phyloP scores from a whole-genome alignment of 176 grass and related monocot species.

The Lolium perenne region DNA sequence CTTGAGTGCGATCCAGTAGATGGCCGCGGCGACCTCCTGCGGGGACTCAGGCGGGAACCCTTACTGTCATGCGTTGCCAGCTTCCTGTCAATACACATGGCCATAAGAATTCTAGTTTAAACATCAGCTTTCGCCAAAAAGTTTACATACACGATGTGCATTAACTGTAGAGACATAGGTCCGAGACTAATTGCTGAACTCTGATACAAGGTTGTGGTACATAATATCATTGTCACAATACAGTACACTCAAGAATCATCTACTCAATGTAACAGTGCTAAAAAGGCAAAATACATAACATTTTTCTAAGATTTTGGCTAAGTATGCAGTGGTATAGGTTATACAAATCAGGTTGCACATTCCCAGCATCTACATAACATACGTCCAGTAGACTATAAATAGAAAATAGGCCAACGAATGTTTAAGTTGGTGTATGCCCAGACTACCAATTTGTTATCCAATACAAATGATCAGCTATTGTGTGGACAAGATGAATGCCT shows the following conservation, averaged over 20 bases:
- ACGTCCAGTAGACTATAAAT: neutral
- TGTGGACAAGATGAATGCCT: neutral
- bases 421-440: neutral
- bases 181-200: neutral
- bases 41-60: neutral
- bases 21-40: neutral
- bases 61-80: neutral
- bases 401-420: too few relatives aligned
- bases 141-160: neutral
- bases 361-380: neutral
- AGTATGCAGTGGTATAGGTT: neutral
- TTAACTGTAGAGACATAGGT: neutral
- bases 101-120: neutral
- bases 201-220: neutral
- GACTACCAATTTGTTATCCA: neutral
- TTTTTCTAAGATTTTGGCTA: neutral
- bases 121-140: neutral
- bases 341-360: neutral
- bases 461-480: constrained; percentile 6
- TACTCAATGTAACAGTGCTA: neutral
- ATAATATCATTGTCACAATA: neutral
- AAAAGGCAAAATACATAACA: neutral
- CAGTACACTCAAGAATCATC: neutral
- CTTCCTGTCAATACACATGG: neutral
- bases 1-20: neutral